Evolutionary conservation across 176 grass and related monocot genomes (phyloP), one percentile per base, ranked within the genome.

Genomic region (Oryza brachyantha): DNA sequence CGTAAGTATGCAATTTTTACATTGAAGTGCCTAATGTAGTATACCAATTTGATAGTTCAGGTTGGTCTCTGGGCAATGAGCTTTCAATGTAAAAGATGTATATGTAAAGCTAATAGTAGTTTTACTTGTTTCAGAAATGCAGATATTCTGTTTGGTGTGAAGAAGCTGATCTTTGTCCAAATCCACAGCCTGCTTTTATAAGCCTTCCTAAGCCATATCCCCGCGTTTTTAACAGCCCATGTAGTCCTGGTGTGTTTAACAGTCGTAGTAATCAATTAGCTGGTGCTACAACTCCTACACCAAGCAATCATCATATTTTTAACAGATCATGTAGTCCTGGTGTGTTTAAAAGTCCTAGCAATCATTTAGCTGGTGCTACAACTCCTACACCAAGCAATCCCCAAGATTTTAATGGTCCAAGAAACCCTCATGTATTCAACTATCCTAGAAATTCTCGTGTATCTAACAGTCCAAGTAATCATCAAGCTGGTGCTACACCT

Each of bases 101-200:
- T 60, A 26, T 62, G 28, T 88, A 52, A 68, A 68, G 5, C 21
- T 84, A 31, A 61, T 26, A 21, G 48, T 24, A 2, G 38, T 60
- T 68, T 73, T 45, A 79, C 54, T 74, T 73, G 29, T 74, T 79
- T 84, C 86, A 87, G 87, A 81, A 82, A 43, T 93, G 91, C 61
- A 64, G 13, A 0, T 25, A 74, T 74, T 68, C 59, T 73, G 29
- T 84, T 63, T 78, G 79, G 10, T 93, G 72, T 27, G 67, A 84
- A 64, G 66, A 85, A 75, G 78, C 65, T 12, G 66, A 38, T 73
- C n/a, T 25, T 10, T 55, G 11, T 70, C 36, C 39, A 71, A 61
- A 26, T 41, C 61, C 74, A 72, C 42, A 64, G 29, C 76, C 55
- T 86, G 61, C 31, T 75, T 48, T 61, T 34, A 10, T 27, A n/a